Base-by-base conservation (phyloP, 2,329 filamentous ascomycete species). In the Harringtonia aguacate region DNA sequence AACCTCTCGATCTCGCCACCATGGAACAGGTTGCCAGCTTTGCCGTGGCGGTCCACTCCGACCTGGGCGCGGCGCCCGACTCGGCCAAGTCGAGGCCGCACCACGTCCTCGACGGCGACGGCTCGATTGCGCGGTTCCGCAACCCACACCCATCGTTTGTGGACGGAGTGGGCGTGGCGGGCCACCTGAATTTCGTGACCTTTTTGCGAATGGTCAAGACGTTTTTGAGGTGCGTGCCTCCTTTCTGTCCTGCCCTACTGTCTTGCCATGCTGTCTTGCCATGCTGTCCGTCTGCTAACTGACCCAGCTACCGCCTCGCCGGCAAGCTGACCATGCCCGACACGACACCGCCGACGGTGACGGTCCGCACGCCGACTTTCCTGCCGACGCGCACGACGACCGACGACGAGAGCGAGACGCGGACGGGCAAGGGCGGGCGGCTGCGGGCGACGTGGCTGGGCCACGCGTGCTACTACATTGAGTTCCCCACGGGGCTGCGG, bases 371-470 rank as follows among this genome's bases (percentile, higher is more conserved):
- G 48, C 85, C 87, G 0, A 56, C 68, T 5, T 90, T 90, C 61
- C 70, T 86, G 10, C 62, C 76, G 1, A 66, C 67, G 14, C 76
- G 85, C 44, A 29, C 12, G 14, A 20, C 17, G 8, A 14, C 17
- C 35, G 10, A 39, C 20, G 28, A 18, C n/a, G n/a, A n/a, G n/a
- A n/a, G n/a, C n/a, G n/a, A n/a, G n/a, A n/a, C n/a, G n/a, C n/a
- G n/a, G n/a, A n/a, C n/a, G n/a, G 17, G 7, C 21, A 8, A 14
- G 6, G 8, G n/a, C 14, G 10, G 17, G 9, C 24, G 14, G 65
- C 55, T 97, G 21, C 79, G 88, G 43, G 86, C 89, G 29, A 97
- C 90, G 34, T 95, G 90, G 90, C 78, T 97, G 3, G 90, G 90
- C 30, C 90, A 97, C 61, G 89, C 90, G 4, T 95, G 88, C 67